These are phyloP conservation scores for Dichotomocladium elegans DNA, from an alignment of 371 early-diverging fungal genomes.

Conservation along the genomic window DNA sequence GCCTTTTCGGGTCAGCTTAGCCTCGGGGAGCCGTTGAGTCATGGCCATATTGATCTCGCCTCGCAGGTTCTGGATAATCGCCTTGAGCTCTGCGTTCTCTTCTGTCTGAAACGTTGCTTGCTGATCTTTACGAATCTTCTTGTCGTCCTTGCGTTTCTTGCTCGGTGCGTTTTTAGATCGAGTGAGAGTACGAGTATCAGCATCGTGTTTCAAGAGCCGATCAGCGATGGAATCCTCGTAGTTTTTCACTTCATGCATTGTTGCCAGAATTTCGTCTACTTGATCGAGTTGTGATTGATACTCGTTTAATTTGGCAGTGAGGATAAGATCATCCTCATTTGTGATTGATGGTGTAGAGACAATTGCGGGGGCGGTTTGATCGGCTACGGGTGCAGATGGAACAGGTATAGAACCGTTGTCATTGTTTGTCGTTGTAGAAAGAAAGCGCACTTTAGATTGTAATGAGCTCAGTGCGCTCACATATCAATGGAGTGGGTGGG, in stretches of 20 bases:
- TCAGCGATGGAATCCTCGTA: slow-evolving; percentile 19
- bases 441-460: no score
- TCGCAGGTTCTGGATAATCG: slow-evolving; percentile 19
- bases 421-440: no score
- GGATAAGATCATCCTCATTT: not conserved
- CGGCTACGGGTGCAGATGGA: no score
- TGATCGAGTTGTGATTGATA: slow-evolving; percentile 17
- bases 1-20: slow-evolving; percentile 43
- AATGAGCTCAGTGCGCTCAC: no score
- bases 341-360: no score
- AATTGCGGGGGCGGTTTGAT: no score
- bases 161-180: no score
- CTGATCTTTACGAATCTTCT: slow-evolving; percentile 24
- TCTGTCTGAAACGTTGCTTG: slow-evolving; percentile 25
- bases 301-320: slow-evolving; percentile 8
- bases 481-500: no score
- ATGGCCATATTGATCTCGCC: slow-evolving; percentile 24
- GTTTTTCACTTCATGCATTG: slow-evolving; percentile 7
- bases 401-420: no score
- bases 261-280: slow-evolving; percentile 10
- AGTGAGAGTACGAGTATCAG: slow-evolving; percentile 20
- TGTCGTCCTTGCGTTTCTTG: slow-evolving; percentile 29
- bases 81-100: slow-evolving; percentile 26
- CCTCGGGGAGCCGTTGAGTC: slow-evolving; percentile 23
- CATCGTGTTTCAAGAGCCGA: slow-evolving; percentile 29